Conservation (phyloP, 2,329 filamentous ascomycete species). For the Hypocrella siamensis region DNA sequence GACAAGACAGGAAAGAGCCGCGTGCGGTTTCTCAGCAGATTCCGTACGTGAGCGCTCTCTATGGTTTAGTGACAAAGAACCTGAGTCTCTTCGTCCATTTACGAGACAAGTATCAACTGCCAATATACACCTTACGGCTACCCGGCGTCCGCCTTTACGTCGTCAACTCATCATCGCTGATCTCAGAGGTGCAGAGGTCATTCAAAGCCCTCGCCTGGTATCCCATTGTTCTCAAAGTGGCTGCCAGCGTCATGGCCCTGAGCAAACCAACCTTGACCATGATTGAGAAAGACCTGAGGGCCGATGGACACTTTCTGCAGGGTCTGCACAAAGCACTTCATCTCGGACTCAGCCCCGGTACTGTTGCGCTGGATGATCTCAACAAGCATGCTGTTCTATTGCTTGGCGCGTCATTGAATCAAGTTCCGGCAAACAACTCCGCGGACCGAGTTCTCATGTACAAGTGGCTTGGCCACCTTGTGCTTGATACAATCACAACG, state of each 20-base stretch:
- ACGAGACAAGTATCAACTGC: not conserved
- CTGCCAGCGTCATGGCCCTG: not conserved
- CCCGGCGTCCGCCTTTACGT: not conserved
- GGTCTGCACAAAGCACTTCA: no score
- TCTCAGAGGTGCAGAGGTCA: not conserved
- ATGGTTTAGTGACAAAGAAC: no score
- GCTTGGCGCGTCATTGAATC: no score
- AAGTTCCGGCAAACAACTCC: no score
- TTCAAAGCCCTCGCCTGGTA: not conserved
- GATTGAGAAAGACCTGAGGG: not conserved
- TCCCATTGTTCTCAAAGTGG: not conserved
- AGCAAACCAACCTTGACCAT: not conserved
- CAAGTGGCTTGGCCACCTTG: not conserved
- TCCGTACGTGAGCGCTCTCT: no score
- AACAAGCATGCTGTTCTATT: no score
- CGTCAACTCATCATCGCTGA: not conserved
- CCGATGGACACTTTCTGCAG: not conserved
- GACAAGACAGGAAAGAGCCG: no score
- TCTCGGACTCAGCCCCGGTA: no score
- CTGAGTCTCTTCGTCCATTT: no score
- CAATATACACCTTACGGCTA: not conserved
- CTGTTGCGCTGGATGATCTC: not conserved
- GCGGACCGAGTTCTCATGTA: not conserved
- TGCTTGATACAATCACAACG: not conserved
- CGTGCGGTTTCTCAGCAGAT: no score